A percentile compares a stretch with the other conserved stretches of the same genome.
Conservation (phyloP, 257 asterid genomes). For the Solanum clarkiae region DNA sequence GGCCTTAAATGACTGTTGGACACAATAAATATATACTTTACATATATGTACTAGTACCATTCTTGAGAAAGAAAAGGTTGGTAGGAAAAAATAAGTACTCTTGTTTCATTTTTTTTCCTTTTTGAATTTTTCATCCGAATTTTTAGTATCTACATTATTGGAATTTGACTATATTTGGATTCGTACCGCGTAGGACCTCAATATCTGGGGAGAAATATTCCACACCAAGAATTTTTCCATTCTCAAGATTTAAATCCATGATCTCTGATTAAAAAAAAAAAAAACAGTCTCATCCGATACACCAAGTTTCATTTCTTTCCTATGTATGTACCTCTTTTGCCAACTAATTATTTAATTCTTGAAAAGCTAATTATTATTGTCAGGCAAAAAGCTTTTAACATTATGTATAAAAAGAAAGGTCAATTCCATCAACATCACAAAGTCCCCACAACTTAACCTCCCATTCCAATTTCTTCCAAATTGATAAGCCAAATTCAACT, state of each 20-base stretch:
- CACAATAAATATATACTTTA: not conserved
- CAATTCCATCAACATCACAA: not conserved
- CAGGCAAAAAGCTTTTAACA: not conserved
- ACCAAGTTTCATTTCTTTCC: not conserved
- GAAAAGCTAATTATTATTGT: not conserved
- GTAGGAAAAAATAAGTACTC: not conserved
- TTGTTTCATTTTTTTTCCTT: not conserved
- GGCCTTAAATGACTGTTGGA: not conserved
- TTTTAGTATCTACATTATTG: no score
- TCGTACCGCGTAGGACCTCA: fast-evolving
- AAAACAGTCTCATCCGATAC: not conserved
- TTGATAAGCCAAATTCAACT: conserved; percentile 1
- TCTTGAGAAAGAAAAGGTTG: not conserved
- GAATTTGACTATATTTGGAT: no score
- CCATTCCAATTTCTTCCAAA: not conserved
- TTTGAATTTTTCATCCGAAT: no score
- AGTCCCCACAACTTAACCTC: not conserved
- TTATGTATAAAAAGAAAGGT: not conserved
- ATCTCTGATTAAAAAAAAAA: not conserved
- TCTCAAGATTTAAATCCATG: fast-evolving
- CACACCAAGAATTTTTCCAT: no score
- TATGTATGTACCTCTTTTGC: not conserved
- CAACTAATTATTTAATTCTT: not conserved
- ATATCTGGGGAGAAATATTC: no score
- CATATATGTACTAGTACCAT: not conserved